Percentiles rank a stretch among this genome's conserved stretches.
Conservation (phyloP, 2,329 filamentous ascomycete species). For the Aspergillus terreus region DNA sequence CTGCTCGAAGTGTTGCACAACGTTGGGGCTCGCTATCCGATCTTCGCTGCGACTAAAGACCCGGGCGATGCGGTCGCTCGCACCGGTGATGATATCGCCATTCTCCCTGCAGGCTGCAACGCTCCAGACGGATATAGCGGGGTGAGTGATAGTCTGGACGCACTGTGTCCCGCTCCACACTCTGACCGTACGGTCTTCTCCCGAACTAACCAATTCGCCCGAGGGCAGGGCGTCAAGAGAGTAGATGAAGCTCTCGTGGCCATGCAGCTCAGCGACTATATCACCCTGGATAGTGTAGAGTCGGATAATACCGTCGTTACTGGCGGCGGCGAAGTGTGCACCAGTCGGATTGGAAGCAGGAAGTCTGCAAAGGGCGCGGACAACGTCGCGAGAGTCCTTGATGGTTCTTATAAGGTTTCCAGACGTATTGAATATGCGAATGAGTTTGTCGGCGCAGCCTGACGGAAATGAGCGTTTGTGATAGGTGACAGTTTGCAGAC, state of each 20-base stretch:
- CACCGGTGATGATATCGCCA: constrained; percentile 89
- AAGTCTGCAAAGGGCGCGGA: constrained; percentile 84
- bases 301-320: constrained; percentile 85
- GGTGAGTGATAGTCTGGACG: constrained; percentile 93
- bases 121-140: constrained; percentile 92
- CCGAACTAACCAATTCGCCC: constrained; percentile 84
- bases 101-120: constrained; percentile 78
- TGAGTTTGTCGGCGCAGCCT: constrained; percentile 83
- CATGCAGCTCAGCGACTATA: constrained; percentile 71
- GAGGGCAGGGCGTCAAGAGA: constrained; percentile 71
- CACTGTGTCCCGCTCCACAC: constrained; percentile 83
- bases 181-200: constrained; percentile 89
- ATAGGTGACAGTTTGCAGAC: neutral
- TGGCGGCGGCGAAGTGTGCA: constrained; percentile 90
- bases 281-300: constrained; percentile 80
- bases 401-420: constrained; percentile 63
- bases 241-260: constrained; percentile 95
- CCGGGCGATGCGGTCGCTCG: constrained; percentile 81
- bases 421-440: constrained; percentile 71
- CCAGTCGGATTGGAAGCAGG: constrained; percentile 71
- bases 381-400: constrained; percentile 72
- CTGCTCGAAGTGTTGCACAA: constrained; percentile 72
- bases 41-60: constrained; percentile 74
- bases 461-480: constrained; percentile 13
- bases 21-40: constrained; percentile 65